These are phyloP conservation scores for Lachancea dasiensis DNA, from an alignment of 805 yeast species.

Conservation along the genomic window DNA sequence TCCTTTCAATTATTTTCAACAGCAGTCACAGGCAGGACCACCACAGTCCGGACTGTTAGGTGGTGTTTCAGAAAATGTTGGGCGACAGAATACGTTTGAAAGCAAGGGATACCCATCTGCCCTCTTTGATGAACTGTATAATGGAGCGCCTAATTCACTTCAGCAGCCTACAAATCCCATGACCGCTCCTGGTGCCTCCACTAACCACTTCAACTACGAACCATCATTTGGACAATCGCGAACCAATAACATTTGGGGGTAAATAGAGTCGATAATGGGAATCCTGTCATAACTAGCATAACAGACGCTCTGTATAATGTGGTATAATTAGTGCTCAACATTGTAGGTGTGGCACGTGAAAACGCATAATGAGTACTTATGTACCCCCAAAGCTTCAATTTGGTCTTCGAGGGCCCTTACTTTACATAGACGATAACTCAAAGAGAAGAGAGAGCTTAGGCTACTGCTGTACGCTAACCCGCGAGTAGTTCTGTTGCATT, in stretches of 20 bases:
- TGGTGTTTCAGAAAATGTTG: background rate
- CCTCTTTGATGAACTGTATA: constrained; percentile 7
- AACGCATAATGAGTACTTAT: too few relatives aligned
- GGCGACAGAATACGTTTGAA: background rate
- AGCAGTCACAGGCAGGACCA: constrained; percentile 2
- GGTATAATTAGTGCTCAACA: too few relatives aligned
- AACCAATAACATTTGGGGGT: constrained; percentile 19
- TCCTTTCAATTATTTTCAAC: constrained; percentile 5
- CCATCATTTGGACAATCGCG: constrained; percentile 6
- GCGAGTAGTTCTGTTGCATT: too few relatives aligned
- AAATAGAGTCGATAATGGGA: background rate
- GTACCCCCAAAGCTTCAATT: too few relatives aligned
- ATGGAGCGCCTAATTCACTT: constrained; percentile 1
- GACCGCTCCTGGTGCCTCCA: constrained; percentile 1
- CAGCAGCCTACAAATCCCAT: constrained; percentile 2
- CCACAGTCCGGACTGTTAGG: background rate
- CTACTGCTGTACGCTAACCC: too few relatives aligned
- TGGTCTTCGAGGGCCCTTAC: too few relatives aligned
- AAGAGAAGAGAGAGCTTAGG: too few relatives aligned
- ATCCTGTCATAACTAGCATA: background rate
- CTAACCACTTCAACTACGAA: constrained; percentile 3
- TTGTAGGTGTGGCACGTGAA: too few relatives aligned
- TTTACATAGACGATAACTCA: too few relatives aligned
- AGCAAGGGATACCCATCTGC: background rate
- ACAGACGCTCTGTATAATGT: background rate